Base-by-base conservation (phyloP, 192 early-diverging fungal species). In the Coemansia erecta region DNA sequence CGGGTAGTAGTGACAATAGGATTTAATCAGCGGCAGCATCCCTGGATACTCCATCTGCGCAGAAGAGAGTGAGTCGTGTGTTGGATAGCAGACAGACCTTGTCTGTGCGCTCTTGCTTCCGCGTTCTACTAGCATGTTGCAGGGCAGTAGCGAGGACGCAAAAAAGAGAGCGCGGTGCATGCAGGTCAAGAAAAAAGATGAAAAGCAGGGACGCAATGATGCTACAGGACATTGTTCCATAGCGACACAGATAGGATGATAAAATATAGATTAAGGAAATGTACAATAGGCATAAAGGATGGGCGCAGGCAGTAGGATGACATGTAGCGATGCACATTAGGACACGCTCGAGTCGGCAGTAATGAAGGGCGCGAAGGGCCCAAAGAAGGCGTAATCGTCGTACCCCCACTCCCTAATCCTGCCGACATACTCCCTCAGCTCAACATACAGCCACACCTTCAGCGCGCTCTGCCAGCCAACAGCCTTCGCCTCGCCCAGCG, bases 371-470 rank as follows among this genome's bases (percentile, higher is more conserved):
- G 76, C 43, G 43, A 79, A 79, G 22, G 56, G 43, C 37, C 76
- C 76, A 66, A 79, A 79, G 58, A 66, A 79, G 59, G 61, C 66
- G 9, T 42, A n/a, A 45, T 79, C 76, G 41, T 79, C 76, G 40
- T 69, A 47, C 8, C 70, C 76, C 76, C 76, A 79, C 22, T 72
- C 43, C 23, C 63, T 35, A 14, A 79, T 48, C 18, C 67, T 50
- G 17, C 64, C 70, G 35, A 79, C 18, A 19, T 79, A 79, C 48
- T 79, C 70, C 54, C 76, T 58, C 49, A 79, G 28, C 59, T 79
- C 76, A 47, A 79, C 60, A 43, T 69, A 79, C 24, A 73, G 46
- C 76, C 76, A 79, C 13, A 79, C 71, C 60, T 69, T 72, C 21
- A 63, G 56, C 50, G 71, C 52, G 26, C 71, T 66, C 60, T 64